phyloP scores from a whole-genome alignment of 805 yeast species.

The Candida silvatica region DNA sequence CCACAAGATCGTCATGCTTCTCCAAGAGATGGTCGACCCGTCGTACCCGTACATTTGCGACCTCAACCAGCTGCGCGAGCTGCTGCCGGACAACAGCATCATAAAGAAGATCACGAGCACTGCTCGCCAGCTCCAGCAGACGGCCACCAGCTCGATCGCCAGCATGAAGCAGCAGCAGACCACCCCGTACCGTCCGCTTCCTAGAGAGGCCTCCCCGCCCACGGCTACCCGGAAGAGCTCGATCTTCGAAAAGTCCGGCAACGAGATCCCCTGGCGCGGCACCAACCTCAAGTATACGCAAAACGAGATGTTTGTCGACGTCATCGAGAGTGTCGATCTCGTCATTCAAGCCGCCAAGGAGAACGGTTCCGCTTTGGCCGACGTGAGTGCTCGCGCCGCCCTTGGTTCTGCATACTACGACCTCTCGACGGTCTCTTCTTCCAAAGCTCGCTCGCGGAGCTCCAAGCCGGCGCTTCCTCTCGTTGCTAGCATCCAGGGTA shows the following conservation, averaged over 20 bases:
- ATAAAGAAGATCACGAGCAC: conserved; percentile 42
- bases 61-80: conserved; percentile 56
- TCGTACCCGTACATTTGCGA: conserved; percentile 72
- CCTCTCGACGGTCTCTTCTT: conserved; percentile 2
- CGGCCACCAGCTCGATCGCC: conserved; percentile 22
- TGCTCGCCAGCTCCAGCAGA: conserved; percentile 24
- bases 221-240: conserved; percentile 5
- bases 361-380: neutral
- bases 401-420: conserved; percentile 4
- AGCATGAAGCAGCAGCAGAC: conserved; percentile 15
- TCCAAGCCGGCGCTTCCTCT: conserved; percentile 23
- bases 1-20: conserved; percentile 60
- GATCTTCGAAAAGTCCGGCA: conserved; percentile 26
- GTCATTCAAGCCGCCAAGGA: conserved; percentile 34
- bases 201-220: conserved; percentile 5
- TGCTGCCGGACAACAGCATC: conserved; percentile 58
- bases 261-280: conserved; percentile 69
- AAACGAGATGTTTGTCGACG: conserved; percentile 82
- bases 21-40: conserved; percentile 73
- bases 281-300: conserved; percentile 61
- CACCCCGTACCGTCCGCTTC: conserved; percentile 4
- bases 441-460: conserved; percentile 1
- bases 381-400: neutral
- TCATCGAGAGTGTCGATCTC: conserved; percentile 57
- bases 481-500: conserved; percentile 53